Evolutionary conservation across 495 filamentous ascomycete species (phyloP).

Genomic region (Talaromyces nanjingensis): DNA sequence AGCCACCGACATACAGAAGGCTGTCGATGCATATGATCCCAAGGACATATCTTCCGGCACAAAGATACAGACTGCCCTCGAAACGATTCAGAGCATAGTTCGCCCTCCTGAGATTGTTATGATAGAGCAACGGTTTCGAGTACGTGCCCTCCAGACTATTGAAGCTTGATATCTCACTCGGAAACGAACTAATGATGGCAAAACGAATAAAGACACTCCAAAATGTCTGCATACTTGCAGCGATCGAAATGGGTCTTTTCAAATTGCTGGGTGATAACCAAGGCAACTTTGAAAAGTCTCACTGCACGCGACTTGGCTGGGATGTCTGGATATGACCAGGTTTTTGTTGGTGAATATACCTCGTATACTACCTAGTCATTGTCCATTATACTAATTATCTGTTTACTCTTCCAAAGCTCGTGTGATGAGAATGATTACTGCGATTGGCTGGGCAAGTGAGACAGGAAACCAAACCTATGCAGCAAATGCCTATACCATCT

Average conservation of each 20-base stretch:
- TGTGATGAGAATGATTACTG: background rate
- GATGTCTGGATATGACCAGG: slow-evolving; percentile 1
- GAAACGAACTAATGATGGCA: too few relatives aligned
- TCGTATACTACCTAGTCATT: background rate
- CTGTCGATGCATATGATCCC: background rate
- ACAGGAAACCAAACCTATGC: background rate
- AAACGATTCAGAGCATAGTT: too few relatives aligned
- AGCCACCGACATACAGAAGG: background rate
- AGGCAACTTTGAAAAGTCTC: background rate
- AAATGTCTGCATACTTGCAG: too few relatives aligned
- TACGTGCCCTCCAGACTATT: too few relatives aligned
- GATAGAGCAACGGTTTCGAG: too few relatives aligned
- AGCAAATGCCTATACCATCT: background rate
- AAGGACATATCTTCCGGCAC: background rate
- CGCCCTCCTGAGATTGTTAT: too few relatives aligned
- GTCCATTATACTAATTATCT: background rate
- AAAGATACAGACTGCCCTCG: background rate
- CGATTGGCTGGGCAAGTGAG: background rate
- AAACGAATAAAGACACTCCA: too few relatives aligned
- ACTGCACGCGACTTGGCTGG: background rate
- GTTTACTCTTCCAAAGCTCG: background rate
- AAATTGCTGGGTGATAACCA: background rate
- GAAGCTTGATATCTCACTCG: too few relatives aligned
- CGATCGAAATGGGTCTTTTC: too few relatives aligned
- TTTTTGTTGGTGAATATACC: background rate